These are phyloP conservation scores for Ceratocystis papillata DNA, from an alignment of 2,329 filamentous ascomycete genomes.

Conservation along the genomic window DNA sequence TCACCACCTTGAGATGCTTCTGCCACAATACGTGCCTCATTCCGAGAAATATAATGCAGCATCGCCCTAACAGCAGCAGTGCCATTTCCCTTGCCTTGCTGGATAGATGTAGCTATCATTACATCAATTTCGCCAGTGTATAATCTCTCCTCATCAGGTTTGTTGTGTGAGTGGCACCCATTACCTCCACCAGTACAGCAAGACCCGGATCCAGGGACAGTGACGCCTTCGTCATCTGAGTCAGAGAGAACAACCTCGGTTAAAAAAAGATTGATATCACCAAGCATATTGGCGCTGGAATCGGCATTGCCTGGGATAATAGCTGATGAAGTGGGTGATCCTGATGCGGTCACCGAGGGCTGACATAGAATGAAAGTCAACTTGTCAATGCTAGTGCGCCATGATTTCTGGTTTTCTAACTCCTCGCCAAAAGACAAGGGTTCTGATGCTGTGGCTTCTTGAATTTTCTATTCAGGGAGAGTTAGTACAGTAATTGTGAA, in stretches of 20 bases:
- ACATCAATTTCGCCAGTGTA: conserved; percentile 67
- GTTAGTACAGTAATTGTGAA: conserved; percentile 10
- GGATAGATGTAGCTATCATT: conserved; percentile 59
- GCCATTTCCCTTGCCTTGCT: conserved; percentile 55
- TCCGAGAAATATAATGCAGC: conserved; percentile 52
- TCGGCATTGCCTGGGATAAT: conserved; percentile 39
- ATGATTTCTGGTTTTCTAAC: conserved; percentile 80
- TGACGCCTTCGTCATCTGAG: conserved; percentile 35
- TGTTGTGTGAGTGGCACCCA: conserved; percentile 20
- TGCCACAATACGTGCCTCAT: conserved; percentile 44
- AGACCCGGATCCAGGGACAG: conserved; percentile 12
- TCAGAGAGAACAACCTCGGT: conserved; percentile 35
- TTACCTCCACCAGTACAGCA: conserved; percentile 28
- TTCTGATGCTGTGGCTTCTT: conserved; percentile 77
- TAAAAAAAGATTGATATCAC: conserved; percentile 75
- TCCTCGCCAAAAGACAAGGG: conserved; percentile 70
- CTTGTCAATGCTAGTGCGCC: conserved; percentile 74
- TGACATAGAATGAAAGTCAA: conserved; percentile 80
- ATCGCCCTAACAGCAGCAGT: conserved; percentile 55
- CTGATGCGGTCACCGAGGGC: conserved; percentile 25
- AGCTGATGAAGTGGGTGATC: neutral
- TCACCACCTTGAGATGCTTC: conserved; percentile 33
- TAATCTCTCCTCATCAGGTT: conserved; percentile 25
- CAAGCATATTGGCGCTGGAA: conserved; percentile 48
- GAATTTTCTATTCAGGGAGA: conserved; percentile 47